Conservation (phyloP, 192 early-diverging fungal genomes). For the Gamsiella multidivaricata region DNA sequence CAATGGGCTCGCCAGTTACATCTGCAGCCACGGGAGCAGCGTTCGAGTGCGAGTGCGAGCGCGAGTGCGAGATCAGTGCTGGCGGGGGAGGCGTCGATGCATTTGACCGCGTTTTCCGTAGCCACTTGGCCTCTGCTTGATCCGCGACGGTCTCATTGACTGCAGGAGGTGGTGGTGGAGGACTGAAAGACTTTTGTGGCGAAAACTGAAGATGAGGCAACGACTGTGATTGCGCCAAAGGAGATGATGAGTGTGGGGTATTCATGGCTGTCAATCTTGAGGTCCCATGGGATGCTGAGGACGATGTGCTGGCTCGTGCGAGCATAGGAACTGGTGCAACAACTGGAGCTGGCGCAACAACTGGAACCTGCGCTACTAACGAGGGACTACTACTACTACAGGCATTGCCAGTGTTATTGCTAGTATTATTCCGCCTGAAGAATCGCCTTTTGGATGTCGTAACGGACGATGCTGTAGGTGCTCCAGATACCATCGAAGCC, state of each 20-base stretch:
- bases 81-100: neutral
- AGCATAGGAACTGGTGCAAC: conserved; percentile 17
- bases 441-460: conserved; percentile 8
- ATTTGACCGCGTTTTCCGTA: neutral
- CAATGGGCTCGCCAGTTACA: neutral
- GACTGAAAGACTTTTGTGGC: neutral
- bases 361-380: neutral
- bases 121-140: neutral
- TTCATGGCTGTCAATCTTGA: neutral
- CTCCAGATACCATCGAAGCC: neutral
- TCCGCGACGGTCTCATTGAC: conserved; percentile 4
- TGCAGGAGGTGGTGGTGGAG: neutral
- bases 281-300: neutral
- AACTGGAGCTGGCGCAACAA: neutral
- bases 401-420: neutral
- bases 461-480: neutral
- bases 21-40: neutral
- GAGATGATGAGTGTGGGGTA: conserved; percentile 21
- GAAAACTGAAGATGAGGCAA: conserved; percentile 20
- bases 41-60: neutral
- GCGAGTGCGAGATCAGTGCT: neutral
- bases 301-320: neutral
- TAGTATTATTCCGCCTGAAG: conserved; percentile 3
- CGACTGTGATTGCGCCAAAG: conserved; percentile 19
- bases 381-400: neutral